A percentile compares a stretch with the other conserved stretches of the same genome.
These are phyloP conservation scores for Dendrocalamus latiflorus DNA, from an alignment of 202 grass and related monocot genomes.

Conservation along the genomic window DNA sequence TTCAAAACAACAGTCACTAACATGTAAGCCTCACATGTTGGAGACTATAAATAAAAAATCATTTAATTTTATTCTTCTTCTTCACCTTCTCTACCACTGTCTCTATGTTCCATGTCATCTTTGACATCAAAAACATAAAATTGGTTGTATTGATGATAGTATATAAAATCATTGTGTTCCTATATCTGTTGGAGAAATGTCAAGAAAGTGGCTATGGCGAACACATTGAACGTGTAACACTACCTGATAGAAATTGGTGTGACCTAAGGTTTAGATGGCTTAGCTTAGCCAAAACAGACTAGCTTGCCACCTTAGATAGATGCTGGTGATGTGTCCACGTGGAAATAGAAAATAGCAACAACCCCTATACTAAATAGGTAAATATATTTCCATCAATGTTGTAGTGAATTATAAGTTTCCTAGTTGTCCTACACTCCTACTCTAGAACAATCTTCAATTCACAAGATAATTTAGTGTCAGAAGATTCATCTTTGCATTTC, in stretches of 20 bases:
- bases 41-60: background rate
- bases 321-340: background rate
- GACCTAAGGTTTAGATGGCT: background rate
- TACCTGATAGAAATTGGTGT: background rate
- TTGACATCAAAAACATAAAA: background rate
- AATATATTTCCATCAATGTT: background rate
- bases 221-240: background rate
- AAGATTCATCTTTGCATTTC: background rate
- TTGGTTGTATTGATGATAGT: background rate
- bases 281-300: background rate
- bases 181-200: background rate
- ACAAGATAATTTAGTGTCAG: background rate
- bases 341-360: background rate
- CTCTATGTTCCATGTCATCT: background rate
- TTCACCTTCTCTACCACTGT: background rate
- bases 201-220: background rate
- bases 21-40: background rate
- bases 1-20: background rate
- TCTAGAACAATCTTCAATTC: background rate
- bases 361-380: background rate
- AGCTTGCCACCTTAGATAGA: background rate
- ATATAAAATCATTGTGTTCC: background rate
- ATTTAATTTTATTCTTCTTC: background rate
- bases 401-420: background rate
- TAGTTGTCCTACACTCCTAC: background rate